These are phyloP conservation scores for Aspergillus kassunensis DNA, from an alignment of 495 filamentous ascomycete genomes.

Conservation along the genomic window DNA sequence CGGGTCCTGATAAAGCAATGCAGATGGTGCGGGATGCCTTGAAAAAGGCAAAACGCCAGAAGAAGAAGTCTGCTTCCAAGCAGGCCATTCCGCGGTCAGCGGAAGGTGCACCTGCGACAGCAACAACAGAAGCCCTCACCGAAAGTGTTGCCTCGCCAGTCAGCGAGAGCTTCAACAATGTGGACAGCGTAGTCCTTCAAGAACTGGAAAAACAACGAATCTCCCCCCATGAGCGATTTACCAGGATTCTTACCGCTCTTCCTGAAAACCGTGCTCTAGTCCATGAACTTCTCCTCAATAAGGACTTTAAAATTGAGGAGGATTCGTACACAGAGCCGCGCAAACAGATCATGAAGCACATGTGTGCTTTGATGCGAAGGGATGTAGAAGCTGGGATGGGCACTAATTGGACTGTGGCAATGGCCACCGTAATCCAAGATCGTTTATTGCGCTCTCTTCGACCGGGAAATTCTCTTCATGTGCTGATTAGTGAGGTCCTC, in stretches of 20 bases:
- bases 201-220: constrained; percentile 36
- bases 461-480: constrained; percentile 75
- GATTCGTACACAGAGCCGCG: constrained; percentile 45
- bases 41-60: constrained; percentile 66
- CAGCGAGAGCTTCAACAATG: constrained; percentile 42
- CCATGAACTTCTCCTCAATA: constrained; percentile 90
- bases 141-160: constrained; percentile 44
- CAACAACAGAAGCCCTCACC: constrained; percentile 32
- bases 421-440: constrained; percentile 79
- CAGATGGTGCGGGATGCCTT: constrained; percentile 78
- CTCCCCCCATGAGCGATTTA: constrained; percentile 43
- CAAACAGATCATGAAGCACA: constrained; percentile 53
- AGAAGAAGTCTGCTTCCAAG: constrained; percentile 50
- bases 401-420: constrained; percentile 71
- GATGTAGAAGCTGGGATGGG: constrained; percentile 69
- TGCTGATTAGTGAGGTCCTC: constrained; percentile 77
- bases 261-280: constrained; percentile 82
- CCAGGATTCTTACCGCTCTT: constrained; percentile 58
- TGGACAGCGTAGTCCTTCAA: constrained; percentile 36
- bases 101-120: constrained; percentile 25
- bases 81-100: constrained; percentile 59
- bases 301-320: constrained; percentile 65
- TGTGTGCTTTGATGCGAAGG: constrained; percentile 72
- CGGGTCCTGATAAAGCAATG: constrained; percentile 77
- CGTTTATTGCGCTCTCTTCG: constrained; percentile 80